These are phyloP conservation scores for Flaveria sonorensis DNA, from an alignment of 129 eudicot species.

Conservation along the genomic window DNA sequence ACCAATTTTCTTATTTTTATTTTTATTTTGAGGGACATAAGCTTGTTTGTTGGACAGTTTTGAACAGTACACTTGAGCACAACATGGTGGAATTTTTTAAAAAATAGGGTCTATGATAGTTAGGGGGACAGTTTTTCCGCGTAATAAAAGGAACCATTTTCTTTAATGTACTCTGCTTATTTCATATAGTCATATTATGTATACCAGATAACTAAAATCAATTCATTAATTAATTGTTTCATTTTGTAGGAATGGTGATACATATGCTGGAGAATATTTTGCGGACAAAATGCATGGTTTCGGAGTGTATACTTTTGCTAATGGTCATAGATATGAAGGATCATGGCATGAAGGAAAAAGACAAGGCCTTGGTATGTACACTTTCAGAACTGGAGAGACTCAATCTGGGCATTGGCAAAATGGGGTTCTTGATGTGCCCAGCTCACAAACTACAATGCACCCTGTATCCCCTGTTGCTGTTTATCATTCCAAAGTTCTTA, in stretches of 20 bases:
- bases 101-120: not conserved
- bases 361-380: slow-evolving; percentile 96
- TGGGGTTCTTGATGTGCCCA: slow-evolving; percentile 84
- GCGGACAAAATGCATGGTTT: slow-evolving; percentile 99
- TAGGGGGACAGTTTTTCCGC: not conserved
- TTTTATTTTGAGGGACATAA: not conserved
- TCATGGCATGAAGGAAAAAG: slow-evolving; percentile 99
- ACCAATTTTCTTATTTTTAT: not conserved
- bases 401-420: slow-evolving; percentile 97
- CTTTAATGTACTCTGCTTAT: not conserved
- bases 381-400: slow-evolving; percentile 88
- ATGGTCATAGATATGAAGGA: slow-evolving; percentile 95
- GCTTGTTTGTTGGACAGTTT: slow-evolving; percentile 5
- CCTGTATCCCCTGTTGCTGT: slow-evolving; percentile 92
- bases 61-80: not conserved
- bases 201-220: not conserved
- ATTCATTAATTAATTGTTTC: not conserved
- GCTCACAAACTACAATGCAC: slow-evolving; percentile 65
- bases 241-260: slow-evolving; percentile 73
- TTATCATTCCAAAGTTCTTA: slow-evolving; percentile 90
- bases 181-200: not conserved
- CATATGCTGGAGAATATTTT: slow-evolving; percentile 93
- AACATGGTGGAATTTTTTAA: not conserved
- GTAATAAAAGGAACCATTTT: too few relatives aligned
- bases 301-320: slow-evolving; percentile 85